These are phyloP conservation scores for Podospora appendiculata DNA, from an alignment of 495 filamentous ascomycete genomes.

Conservation along the genomic window DNA sequence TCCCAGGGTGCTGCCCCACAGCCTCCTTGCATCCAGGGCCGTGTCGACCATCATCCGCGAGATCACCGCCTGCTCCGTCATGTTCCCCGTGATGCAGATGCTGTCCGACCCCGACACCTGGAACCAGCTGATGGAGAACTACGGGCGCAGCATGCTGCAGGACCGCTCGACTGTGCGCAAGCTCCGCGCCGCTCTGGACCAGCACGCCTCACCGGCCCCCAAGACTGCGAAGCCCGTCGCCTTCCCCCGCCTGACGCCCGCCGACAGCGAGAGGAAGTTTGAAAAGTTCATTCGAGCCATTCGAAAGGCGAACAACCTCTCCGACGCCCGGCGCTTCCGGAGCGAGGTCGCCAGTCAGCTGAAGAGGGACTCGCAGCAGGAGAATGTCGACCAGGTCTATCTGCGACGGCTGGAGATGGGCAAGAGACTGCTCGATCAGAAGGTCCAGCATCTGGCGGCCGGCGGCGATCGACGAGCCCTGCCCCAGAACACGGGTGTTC, in stretches of 20 bases:
- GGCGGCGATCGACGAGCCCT: slow-evolving; percentile 45
- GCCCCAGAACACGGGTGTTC: slow-evolving; percentile 9
- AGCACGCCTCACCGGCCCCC: slow-evolving; percentile 82
- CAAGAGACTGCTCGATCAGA: slow-evolving; percentile 83
- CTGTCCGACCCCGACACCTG: slow-evolving; percentile 88
- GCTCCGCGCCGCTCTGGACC: slow-evolving; percentile 85
- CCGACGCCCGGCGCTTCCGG: slow-evolving; percentile 84
- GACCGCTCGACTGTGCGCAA: slow-evolving; percentile 94
- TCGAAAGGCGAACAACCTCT: slow-evolving; percentile 81
- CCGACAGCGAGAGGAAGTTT: slow-evolving; percentile 84
- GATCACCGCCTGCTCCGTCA: slow-evolving; percentile 69
- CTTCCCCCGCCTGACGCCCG: slow-evolving; percentile 48
- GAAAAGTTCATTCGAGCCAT: slow-evolving; percentile 91
- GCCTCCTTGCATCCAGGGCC: slow-evolving; percentile 66
- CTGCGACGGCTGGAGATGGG: slow-evolving; percentile 84
- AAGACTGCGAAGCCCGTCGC: slow-evolving; percentile 53
- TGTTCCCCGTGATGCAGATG: slow-evolving; percentile 62
- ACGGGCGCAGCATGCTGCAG: slow-evolving; percentile 78
- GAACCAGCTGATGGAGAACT: slow-evolving; percentile 92
- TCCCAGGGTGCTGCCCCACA: slow-evolving; percentile 66
- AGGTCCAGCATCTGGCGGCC: slow-evolving; percentile 71
- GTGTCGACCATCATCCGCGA: slow-evolving; percentile 77
- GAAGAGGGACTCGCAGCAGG: slow-evolving; percentile 72
- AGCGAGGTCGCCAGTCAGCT: slow-evolving; percentile 90
- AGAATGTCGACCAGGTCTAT: slow-evolving; percentile 76